Percentiles rank a stretch among this genome's conserved stretches.
These are phyloP conservation scores for Clausena lansium DNA, from an alignment of 345 rosid genomes.

Conservation along the genomic window DNA sequence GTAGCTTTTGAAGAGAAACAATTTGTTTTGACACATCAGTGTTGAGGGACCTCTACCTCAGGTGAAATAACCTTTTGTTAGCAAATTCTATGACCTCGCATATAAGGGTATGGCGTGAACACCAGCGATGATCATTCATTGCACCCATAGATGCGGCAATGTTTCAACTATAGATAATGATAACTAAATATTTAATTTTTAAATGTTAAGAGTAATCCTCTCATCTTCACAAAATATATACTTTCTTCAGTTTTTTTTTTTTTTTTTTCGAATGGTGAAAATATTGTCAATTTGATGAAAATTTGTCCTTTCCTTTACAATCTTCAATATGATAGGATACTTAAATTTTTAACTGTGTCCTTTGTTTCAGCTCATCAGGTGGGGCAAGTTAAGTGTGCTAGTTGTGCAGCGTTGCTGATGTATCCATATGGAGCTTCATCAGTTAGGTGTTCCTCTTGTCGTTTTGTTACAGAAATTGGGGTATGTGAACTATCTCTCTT, in stretches of 20 bases:
- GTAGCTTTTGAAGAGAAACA: background rate
- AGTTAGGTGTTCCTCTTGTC: constrained; percentile 82
- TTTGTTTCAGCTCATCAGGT: constrained; percentile 63
- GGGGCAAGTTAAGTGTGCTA: constrained; percentile 67
- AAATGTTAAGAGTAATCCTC: background rate
- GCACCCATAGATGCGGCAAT: background rate
- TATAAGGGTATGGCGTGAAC: background rate
- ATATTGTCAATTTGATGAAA: background rate
- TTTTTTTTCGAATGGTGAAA: background rate
- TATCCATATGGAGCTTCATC: constrained; percentile 81
- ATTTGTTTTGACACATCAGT: background rate
- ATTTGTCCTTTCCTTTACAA: background rate
- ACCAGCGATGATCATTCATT: background rate
- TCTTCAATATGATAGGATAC: background rate
- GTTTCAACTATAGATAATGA: background rate
- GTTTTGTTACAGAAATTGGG: constrained; percentile 62
- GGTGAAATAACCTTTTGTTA: constrained; percentile 6
- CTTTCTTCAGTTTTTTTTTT: background rate
- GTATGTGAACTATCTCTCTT: constrained; percentile 39
- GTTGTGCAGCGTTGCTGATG: constrained; percentile 65
- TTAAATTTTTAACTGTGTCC: background rate
- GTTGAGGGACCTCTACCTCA: background rate
- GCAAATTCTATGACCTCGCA: background rate
- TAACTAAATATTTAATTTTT: background rate
- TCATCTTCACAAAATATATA: background rate